A percentile compares a stretch with the other conserved stretches of the same genome.
Conservation (phyloP, 139 green algal species). For the Desmodesmus armatus region DNA sequence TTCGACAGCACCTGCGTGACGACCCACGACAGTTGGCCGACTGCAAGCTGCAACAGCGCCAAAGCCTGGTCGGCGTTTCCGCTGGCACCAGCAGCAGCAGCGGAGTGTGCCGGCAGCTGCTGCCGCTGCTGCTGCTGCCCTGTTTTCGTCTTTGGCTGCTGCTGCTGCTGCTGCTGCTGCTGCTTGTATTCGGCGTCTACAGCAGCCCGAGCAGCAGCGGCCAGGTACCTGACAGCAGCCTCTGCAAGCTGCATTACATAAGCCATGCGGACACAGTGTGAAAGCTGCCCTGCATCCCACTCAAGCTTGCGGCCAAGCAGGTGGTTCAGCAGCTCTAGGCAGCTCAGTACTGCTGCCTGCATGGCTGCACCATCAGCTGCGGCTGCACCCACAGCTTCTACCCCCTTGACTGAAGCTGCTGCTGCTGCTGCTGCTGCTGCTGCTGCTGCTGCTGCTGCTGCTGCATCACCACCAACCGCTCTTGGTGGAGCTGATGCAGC, state of each 20-base stretch:
- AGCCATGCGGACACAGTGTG: too few species aligned
- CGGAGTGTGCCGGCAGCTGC: background rate
- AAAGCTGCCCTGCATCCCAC: background rate
- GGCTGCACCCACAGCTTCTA: background rate
- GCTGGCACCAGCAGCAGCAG: background rate
- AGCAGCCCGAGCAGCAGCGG: background rate
- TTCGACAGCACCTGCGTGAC: background rate
- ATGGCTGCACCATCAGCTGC: background rate
- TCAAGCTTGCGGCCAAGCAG: background rate
- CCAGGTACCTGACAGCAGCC: background rate
- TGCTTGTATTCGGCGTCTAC: background rate
- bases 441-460: background rate
- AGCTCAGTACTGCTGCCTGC: background rate
- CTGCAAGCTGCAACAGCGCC: background rate
- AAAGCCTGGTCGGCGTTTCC: background rate
- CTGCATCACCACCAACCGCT: background rate
- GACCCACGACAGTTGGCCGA: background rate
- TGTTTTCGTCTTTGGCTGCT: background rate
- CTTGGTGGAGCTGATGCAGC: background rate
- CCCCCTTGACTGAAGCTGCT: background rate
- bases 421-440: background rate
- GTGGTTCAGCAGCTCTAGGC: background rate
- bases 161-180: slow-evolving; percentile 6
- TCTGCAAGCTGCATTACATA: background rate
- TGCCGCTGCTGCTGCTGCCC: background rate